phyloP scores from a whole-genome alignment of 139 green algal genomes.

The Pseudopediastrum boryanum region DNA sequence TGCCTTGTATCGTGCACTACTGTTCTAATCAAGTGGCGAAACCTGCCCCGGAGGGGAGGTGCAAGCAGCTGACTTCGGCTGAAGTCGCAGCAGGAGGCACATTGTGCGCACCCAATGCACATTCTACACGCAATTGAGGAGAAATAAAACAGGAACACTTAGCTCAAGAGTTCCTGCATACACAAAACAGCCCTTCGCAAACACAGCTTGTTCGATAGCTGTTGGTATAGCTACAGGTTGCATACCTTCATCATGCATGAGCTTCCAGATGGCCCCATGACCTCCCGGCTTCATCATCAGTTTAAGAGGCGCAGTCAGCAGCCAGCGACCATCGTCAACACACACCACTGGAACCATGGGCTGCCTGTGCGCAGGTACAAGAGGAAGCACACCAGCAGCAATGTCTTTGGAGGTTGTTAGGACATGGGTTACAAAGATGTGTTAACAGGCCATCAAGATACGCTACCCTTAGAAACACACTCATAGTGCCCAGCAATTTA shows the following conservation, averaged over 20 bases:
- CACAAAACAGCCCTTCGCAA: neutral
- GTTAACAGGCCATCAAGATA: too few relatives aligned
- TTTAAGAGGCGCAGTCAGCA: slow-evolving; percentile 58
- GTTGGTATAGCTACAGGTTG: too few relatives aligned
- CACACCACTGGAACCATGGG: slow-evolving; percentile 93
- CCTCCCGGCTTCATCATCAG: slow-evolving; percentile 93
- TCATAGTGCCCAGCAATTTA: too few relatives aligned
- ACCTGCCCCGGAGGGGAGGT: neutral
- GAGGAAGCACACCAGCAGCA: neutral
- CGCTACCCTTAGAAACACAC: too few relatives aligned
- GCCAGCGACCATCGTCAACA: slow-evolving; percentile 79
- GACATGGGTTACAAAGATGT: too few relatives aligned
- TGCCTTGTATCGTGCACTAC: neutral
- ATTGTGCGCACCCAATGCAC: neutral
- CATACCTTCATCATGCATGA: slow-evolving; percentile 89
- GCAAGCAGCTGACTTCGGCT: neutral
- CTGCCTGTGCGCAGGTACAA: slow-evolving; percentile 61
- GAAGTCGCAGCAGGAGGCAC: neutral
- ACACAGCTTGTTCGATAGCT: neutral
- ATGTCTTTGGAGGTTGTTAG: too few relatives aligned
- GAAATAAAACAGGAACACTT: neutral
- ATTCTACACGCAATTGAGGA: too few relatives aligned
- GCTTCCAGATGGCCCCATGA: slow-evolving; percentile 99
- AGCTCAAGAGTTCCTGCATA: neutral
- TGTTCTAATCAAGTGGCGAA: neutral